Evolutionary conservation across 768 basidiomycete species (phyloP).

Genomic region (Tylopilus intermedius): DNA sequence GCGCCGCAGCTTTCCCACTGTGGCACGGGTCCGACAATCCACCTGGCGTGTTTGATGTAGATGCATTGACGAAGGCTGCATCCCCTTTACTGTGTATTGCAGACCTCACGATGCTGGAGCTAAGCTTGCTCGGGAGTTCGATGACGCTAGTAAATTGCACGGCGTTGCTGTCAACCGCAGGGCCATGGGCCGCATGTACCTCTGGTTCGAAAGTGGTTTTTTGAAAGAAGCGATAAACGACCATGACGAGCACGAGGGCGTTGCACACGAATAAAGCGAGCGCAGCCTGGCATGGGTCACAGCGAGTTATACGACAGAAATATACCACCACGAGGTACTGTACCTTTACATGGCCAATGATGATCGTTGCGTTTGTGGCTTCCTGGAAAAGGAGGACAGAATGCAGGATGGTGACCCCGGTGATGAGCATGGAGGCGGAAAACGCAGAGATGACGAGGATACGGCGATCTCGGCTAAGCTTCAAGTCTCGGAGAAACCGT

Average conservation of each 20-base stretch:
- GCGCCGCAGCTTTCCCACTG: too few relatives aligned
- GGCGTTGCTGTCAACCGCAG: neutral
- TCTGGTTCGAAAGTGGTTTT: neutral
- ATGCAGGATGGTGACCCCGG: constrained; percentile 19
- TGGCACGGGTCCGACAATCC: neutral
- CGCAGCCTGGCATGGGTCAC: neutral
- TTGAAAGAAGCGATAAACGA: too few relatives aligned
- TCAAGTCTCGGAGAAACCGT: constrained; percentile 11
- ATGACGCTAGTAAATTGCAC: constrained; percentile 17
- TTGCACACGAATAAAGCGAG: too few relatives aligned
- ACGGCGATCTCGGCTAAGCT: constrained; percentile 14
- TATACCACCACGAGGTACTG: neutral
- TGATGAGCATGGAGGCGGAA: constrained; percentile 22
- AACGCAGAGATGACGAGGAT: constrained; percentile 20
- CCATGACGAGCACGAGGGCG: too few relatives aligned
- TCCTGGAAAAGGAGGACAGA: constrained; percentile 19
- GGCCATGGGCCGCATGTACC: neutral
- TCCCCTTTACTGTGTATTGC: neutral
- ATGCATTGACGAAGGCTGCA: neutral
- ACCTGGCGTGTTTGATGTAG: neutral
- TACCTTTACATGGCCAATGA: constrained; percentile 26
- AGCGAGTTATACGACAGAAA: neutral
- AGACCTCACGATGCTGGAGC: neutral
- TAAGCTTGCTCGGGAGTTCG: constrained; percentile 13
- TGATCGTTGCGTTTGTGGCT: neutral